A percentile compares a stretch with the other conserved stretches of the same genome.
Conservation (phyloP, 2,329 filamentous ascomycete genomes). For the Fusarium sp. region DNA sequence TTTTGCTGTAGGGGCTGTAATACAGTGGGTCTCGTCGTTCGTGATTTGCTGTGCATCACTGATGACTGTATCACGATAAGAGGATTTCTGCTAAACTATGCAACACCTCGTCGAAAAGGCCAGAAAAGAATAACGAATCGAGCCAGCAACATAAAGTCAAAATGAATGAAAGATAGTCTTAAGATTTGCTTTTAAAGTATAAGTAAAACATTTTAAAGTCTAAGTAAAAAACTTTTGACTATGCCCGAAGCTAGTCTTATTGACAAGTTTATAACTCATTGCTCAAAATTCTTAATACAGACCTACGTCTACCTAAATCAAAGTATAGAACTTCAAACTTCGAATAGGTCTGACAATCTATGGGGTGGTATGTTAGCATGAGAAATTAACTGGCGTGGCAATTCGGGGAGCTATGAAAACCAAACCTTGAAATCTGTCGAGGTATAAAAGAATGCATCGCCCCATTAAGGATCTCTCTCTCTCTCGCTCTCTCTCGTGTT, state of each 20-base stretch:
- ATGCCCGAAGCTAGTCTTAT: too few relatives aligned
- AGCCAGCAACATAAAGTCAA: rapidly evolving
- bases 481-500: neutral
- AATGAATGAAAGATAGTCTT: rapidly evolving
- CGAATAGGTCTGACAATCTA: neutral
- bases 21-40: slow-evolving; percentile 3
- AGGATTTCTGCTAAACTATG: neutral
- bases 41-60: neutral
- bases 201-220: neutral
- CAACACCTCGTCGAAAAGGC: too few relatives aligned
- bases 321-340: too few relatives aligned
- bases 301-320: too few relatives aligned
- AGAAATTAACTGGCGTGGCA: neutral
- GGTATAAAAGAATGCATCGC: neutral
- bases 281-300: too few relatives aligned
- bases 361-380: rapidly evolving
- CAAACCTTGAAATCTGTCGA: neutral
- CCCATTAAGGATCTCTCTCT: too few relatives aligned
- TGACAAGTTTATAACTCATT: too few relatives aligned
- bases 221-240: neutral
- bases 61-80: neutral
- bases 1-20: neutral
- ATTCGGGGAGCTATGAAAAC: neutral
- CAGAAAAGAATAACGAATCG: rapidly evolving
- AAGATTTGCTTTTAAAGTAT: rapidly evolving